Conservation (phyloP, 306 rosid species). For the Cucumis melo region DNA sequence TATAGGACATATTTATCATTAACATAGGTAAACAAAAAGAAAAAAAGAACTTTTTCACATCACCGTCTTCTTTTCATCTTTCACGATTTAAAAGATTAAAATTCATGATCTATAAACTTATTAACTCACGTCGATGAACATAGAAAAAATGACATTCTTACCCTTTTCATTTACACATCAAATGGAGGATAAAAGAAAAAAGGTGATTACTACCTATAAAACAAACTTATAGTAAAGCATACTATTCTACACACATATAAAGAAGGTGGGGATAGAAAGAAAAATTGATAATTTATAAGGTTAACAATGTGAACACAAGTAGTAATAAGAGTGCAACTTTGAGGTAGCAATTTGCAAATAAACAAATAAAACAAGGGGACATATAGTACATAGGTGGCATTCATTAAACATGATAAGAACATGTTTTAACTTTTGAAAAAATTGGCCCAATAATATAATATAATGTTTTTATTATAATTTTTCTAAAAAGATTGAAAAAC, state of each 20-base stretch:
- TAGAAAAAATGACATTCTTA: background rate
- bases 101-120: too few relatives aligned
- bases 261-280: background rate
- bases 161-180: background rate
- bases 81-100: too few relatives aligned
- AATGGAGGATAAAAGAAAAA: background rate
- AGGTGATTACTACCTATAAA: background rate
- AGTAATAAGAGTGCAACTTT: background rate
- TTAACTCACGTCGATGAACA: background rate
- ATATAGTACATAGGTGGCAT: constrained; percentile 5
- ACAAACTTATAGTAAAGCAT: background rate
- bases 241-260: background rate
- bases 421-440: constrained; percentile 4
- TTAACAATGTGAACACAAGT: background rate
- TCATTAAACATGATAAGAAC: constrained; percentile 9
- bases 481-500: constrained; percentile 10
- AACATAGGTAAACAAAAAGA: too few relatives aligned
- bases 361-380: background rate
- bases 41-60: too few relatives aligned
- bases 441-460: background rate
- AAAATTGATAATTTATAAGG: background rate
- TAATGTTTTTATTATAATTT: background rate
- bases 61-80: too few relatives aligned
- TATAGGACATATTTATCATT: too few relatives aligned
- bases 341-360: background rate